Evolutionary conservation across 768 basidiomycete genomes (phyloP).

Genomic region (Bullera alba): DNA sequence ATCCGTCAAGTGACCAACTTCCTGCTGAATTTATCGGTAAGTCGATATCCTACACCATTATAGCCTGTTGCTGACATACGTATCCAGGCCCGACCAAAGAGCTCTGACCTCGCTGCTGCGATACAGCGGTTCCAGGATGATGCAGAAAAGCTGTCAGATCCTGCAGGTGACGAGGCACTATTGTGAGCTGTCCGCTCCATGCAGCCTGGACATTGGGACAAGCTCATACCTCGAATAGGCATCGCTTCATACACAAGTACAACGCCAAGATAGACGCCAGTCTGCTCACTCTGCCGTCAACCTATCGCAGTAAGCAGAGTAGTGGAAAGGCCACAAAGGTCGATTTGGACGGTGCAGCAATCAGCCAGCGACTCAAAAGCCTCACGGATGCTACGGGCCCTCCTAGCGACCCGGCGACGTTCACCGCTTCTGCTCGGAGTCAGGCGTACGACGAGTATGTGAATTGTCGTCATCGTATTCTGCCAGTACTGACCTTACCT

Average conservation of each 20-base stretch:
- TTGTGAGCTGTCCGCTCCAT: constrained; percentile 23
- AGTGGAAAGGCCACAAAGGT: constrained; percentile 4
- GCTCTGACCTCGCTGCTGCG: constrained; percentile 16
- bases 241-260: constrained; percentile 26
- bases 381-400: constrained; percentile 22
- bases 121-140: constrained; percentile 21
- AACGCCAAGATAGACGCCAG: constrained; percentile 14
- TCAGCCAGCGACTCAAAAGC: constrained; percentile 12
- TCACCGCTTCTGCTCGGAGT: constrained; percentile 17
- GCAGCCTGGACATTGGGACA: no score
- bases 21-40: constrained; percentile 37
- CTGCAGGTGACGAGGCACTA: constrained; percentile 25
- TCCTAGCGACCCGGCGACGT: constrained; percentile 11
- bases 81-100: constrained; percentile 27
- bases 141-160: constrained; percentile 22
- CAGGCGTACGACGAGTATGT: constrained; percentile 39
- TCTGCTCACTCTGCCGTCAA: constrained; percentile 10
- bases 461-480: not conserved
- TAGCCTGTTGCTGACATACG: not conserved
- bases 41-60: constrained; percentile 6
- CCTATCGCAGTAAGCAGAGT: constrained; percentile 7
- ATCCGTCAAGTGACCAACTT: constrained; percentile 38
- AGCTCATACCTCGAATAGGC: constrained; percentile 14
- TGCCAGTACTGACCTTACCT: constrained; percentile 2
- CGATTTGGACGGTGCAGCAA: constrained; percentile 23